Evolutionary conservation across 2,329 filamentous ascomycete species (phyloP).

Genomic region (Trichoderma pleuroti): DNA sequence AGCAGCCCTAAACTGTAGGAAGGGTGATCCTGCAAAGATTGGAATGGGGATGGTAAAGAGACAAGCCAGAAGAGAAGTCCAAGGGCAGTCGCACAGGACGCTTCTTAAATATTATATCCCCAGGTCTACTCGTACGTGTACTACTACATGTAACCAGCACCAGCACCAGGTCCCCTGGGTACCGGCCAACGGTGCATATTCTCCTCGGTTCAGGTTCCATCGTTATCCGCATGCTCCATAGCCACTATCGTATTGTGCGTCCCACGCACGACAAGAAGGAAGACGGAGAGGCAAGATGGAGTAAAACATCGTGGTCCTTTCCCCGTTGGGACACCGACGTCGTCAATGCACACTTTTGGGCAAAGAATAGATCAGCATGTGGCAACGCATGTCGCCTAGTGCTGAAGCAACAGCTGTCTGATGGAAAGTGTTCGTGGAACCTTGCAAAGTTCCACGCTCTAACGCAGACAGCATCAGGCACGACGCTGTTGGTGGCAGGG

Average conservation of each 20-base stretch:
- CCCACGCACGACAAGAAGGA: background rate
- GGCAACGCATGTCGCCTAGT: background rate
- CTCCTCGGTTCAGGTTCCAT: background rate
- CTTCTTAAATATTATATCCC: background rate
- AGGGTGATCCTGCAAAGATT: background rate
- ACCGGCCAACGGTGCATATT: background rate
- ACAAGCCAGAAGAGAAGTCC: background rate
- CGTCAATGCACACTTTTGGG: background rate
- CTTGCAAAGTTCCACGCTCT: background rate
- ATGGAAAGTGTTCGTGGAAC: background rate
- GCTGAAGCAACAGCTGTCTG: background rate
- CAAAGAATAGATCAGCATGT: background rate
- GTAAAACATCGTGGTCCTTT: background rate
- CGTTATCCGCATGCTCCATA: background rate
- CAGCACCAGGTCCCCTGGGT: background rate
- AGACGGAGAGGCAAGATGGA: background rate
- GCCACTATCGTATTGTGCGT: background rate
- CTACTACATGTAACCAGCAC: background rate
- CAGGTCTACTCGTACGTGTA: background rate
- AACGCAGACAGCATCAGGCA: background rate
- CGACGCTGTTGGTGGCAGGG: background rate
- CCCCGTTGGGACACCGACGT: slow-evolving; percentile 14
- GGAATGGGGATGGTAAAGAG: background rate
- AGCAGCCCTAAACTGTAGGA: background rate
- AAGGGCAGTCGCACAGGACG: background rate